Conservation (phyloP, 1,139 yeast genomes). For the Wickerhamomyces sp. region DNA sequence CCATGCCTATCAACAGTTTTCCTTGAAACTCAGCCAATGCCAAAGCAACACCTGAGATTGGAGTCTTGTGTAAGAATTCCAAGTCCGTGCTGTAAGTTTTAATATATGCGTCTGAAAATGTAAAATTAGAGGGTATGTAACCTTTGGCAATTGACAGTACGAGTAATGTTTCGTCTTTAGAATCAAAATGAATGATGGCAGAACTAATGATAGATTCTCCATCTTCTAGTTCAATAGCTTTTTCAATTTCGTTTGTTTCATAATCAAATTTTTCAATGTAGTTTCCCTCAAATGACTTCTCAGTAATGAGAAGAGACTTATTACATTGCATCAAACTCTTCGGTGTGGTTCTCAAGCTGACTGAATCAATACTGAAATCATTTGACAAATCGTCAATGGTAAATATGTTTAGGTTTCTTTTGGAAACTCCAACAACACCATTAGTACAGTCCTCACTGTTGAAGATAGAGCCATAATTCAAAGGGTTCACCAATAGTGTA, state of each 20-base stretch:
- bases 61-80: slow-evolving; percentile 58
- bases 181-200: slow-evolving; percentile 32
- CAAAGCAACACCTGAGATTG: slow-evolving; percentile 44
- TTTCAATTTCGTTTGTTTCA: slow-evolving; percentile 32
- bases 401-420: slow-evolving; percentile 51
- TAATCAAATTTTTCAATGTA: slow-evolving; percentile 50
- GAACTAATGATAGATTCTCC: slow-evolving; percentile 41
- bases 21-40: slow-evolving; percentile 58
- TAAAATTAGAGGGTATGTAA: slow-evolving; percentile 22
- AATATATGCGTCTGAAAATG: slow-evolving; percentile 36
- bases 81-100: slow-evolving; percentile 35
- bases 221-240: slow-evolving; percentile 37
- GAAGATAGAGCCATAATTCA: slow-evolving; percentile 46
- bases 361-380: slow-evolving; percentile 41
- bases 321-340: slow-evolving; percentile 35
- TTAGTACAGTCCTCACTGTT: slow-evolving; percentile 58
- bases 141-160: slow-evolving; percentile 45
- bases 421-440: slow-evolving; percentile 61
- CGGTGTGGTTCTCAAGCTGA: slow-evolving; percentile 51
- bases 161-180: slow-evolving; percentile 34
- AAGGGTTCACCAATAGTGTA: slow-evolving; percentile 17
- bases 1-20: slow-evolving; percentile 56
- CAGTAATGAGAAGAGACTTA: slow-evolving; percentile 11
- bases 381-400: slow-evolving; percentile 50
- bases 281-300: slow-evolving; percentile 33